Evolutionary conservation across 768 basidiomycete genomes (phyloP), one percentile per base, ranked within the genome.

Genomic region (Omphalotus guepiniiformis): DNA sequence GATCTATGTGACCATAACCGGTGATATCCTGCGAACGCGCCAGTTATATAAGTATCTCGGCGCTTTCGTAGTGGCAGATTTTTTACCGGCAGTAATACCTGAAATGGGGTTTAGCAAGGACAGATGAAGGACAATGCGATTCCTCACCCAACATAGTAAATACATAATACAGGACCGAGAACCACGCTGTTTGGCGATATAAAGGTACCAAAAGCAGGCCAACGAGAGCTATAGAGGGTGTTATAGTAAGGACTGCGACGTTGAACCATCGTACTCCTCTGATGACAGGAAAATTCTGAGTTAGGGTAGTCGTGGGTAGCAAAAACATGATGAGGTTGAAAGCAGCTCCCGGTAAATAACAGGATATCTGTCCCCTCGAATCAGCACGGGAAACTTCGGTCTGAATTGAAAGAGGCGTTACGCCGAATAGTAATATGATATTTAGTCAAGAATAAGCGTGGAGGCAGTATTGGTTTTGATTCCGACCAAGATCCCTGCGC

Each of bases 1-100:
- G 87, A 82, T 42, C 89, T 77, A 61, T 93, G 89, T 3, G 89
- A 88, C 86, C 87, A 93, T 6, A 91, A 72, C 41, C 89, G 79
- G 65, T 93, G 89, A 64, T 90, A 93, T 23, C 83, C 82, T 83
- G 58, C 28, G 25, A 47, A 26, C 25, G 19, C 19, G 32, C n/a
- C 19, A 18, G n/a, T 21, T 43, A 32, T 22, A 15, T 48, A 19
- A 48, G 46, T 23, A 28, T 32, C 11, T 36, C 36, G 44, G 53
- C 27, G 26, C 43, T 46, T 29, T 30, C n/a, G n/a, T n/a, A n/a
- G n/a, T n/a, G 15, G 49, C 39, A 12, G 37, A 60, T 12, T 53
- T 53, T 58, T 47, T 53, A 74, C 72, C 72, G 37, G 75, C 74
- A 21, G 76, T 78, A 39, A 78, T 75, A 44, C 73, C 76, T 75